Conservation (phyloP, 2,329 filamentous ascomycete genomes). For the Penicillium vulpinum region DNA sequence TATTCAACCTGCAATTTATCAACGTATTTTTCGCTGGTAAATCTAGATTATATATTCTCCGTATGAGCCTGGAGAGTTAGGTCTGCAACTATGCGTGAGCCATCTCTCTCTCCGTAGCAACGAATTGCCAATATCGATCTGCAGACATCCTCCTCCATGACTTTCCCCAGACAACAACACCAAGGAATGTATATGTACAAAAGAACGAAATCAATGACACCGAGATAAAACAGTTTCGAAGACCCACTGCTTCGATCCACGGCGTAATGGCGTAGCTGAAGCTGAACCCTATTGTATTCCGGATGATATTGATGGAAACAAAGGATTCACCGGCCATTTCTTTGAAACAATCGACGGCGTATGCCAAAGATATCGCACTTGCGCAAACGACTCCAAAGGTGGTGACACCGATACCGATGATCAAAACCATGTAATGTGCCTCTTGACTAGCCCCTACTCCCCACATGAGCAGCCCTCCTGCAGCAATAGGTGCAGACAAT, state of each 20-base stretch:
- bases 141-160: neutral
- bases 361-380: neutral
- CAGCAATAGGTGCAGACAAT: neutral
- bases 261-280: neutral
- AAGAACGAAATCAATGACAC: neutral
- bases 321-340: neutral
- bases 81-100: neutral
- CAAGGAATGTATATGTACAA: neutral
- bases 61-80: neutral
- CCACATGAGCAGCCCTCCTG: neutral
- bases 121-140: neutral
- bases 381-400: neutral
- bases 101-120: neutral
- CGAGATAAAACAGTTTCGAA: neutral
- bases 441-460: neutral
- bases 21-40: neutral
- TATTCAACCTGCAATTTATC: neutral
- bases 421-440: neutral
- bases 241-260: neutral
- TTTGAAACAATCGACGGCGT: neutral
- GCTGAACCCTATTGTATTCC: neutral
- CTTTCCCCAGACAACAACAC: neutral
- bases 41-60: neutral
- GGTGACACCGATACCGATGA: neutral
- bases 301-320: constrained; percentile 1